Conservation (phyloP, 2,329 filamentous ascomycete species). For the Botrytis medusae region DNA sequence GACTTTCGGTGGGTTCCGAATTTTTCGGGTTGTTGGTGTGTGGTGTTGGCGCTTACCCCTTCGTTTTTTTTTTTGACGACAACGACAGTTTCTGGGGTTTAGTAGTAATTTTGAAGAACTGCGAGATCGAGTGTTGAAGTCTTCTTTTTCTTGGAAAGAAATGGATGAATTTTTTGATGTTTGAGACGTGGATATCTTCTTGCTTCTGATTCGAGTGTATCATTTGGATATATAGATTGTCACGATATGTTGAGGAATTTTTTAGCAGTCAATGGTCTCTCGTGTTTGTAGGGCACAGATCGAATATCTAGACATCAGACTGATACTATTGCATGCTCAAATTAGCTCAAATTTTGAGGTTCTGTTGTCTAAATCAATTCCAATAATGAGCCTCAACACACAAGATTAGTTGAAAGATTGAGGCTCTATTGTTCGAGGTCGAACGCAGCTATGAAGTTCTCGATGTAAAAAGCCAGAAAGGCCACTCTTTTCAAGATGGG, state of each 20-base stretch:
- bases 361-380: neutral
- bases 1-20: neutral
- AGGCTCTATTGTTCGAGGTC: neutral
- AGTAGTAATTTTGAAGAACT: too few species aligned
- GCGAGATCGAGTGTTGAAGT: neutral
- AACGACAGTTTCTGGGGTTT: neutral
- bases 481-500: too few species aligned
- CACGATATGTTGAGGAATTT: neutral
- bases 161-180: neutral
- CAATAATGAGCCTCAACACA: too few species aligned
- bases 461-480: neutral
- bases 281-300: neutral
- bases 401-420: neutral
- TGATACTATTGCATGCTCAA: neutral
- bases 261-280: neutral
- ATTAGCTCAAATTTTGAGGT: neutral
- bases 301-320: neutral
- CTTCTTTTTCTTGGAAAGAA: neutral
- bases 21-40: neutral
- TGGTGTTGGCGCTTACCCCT: neutral
- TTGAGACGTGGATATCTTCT: neutral
- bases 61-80: neutral
- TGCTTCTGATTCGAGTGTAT: neutral
- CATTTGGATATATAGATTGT: neutral
- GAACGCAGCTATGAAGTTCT: neutral